Evolutionary conservation across 345 rosid genomes (phyloP), one percentile per base, ranked within the genome.

Genomic region (Melastoma malabathricum): DNA sequence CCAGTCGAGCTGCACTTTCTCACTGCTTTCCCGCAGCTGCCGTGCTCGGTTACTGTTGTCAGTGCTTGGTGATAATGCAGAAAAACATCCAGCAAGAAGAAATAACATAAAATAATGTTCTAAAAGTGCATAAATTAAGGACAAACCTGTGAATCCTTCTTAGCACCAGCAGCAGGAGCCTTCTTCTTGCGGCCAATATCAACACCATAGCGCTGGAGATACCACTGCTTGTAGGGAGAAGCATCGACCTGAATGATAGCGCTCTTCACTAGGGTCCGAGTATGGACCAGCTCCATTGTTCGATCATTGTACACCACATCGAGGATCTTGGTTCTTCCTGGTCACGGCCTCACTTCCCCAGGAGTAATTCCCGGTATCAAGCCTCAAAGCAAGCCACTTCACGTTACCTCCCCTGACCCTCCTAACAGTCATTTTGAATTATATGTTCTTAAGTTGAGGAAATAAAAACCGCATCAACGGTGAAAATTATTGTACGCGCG

Each of bases 341-440:
- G 76, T 73, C 39, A 77, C 75, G 47, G 79, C 76, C 56, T 73
- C 76, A 9, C 82, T 77, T 10, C 79, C 82, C 82, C 82, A 77
- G 1, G 82, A 73, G 51, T 62, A 77, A 46, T 77, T 77, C 43
- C 82, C 82, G 0, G 82, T 73, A 23, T 77, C 82, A 53, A 77
- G 58, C 47, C 82, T 71, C 66, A 77, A 15, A 5, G 77, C 82
- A 55, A 79, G 64, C 82, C 82, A 77, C 72, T 77, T 77, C 49
- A 73, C 76, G 44, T 77, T 77, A 44, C 82, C 79, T 52, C 82
- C 82, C 22, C 79, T 69, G 25, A 77, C 25, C 57, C 79, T 71
- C 61, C 77, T 68, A 2, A 77, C 76, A 3, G 79, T 71, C 65
- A n/a, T n/a, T n/a, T n/a, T n/a, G n/a, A n/a, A n/a, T n/a, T n/a